Evolutionary conservation across 495 filamentous ascomycete species (phyloP).

Genomic region (Lineolata rhizophorae): DNA sequence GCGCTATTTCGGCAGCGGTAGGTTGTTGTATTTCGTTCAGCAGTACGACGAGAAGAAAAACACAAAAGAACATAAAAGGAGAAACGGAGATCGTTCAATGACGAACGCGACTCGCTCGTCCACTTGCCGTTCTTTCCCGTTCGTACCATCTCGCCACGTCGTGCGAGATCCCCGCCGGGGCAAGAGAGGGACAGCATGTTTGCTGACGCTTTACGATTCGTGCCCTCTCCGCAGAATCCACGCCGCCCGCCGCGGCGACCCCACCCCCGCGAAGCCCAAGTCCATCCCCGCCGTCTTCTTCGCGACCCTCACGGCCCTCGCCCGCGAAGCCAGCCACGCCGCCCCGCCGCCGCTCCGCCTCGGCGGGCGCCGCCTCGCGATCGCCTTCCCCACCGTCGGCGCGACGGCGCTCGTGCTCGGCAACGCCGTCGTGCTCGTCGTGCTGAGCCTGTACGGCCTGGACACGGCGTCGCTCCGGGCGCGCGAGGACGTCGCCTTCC

Average conservation of each 20-base stretch:
- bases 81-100: conserved; percentile 1
- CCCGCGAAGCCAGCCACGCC: conserved; percentile 44
- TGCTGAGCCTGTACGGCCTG: conserved; percentile 29
- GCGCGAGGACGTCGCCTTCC: conserved; percentile 55
- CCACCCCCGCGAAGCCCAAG: conserved; percentile 42
- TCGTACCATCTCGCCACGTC: no score
- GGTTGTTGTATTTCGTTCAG: background rate
- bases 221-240: conserved; percentile 14
- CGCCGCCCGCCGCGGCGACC: conserved; percentile 16
- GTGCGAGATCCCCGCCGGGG: no score
- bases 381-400: conserved; percentile 32
- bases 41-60: background rate
- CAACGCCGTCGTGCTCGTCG: conserved; percentile 34
- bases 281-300: conserved; percentile 28
- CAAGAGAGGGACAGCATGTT: no score
- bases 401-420: conserved; percentile 27
- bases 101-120: no score
- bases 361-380: conserved; percentile 14
- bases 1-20: conserved; percentile 28
- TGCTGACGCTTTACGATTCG: background rate
- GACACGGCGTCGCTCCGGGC: conserved; percentile 18
- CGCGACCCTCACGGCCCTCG: conserved; percentile 46
- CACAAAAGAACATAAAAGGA: background rate
- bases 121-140: no score
- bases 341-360: conserved; percentile 31